Base-by-base conservation (phyloP, 768 basidiomycete species). In the Sporobolomyces roseus region DNA sequence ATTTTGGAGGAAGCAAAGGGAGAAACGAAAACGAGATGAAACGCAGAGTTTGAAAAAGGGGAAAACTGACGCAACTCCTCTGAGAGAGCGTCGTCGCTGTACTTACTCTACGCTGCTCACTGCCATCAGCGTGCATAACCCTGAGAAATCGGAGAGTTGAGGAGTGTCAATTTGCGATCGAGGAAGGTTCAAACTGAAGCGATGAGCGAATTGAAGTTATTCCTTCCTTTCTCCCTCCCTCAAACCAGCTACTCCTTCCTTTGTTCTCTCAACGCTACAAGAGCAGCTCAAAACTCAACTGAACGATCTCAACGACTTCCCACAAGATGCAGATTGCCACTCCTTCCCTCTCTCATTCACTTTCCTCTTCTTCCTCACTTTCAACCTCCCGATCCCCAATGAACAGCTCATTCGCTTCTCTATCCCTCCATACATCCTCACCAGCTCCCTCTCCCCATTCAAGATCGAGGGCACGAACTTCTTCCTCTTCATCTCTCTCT, bases 221-320 rank as follows among this genome's bases (percentile, higher is more conserved):
- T 32, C 17, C 35, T 54, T 54, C 17, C 52, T 33, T 27, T 54
- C 21, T 7, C 12, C 52, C 35, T 19, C 23, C 10, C 49, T 27
- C 25, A 12, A 48, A 48, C 46, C 17, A 41, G 10, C 17, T 41
- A 17, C 38, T 41, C 38, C 9, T 41, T 41, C 38, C 10, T 9
- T 17, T 41, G 17, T 41, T 9, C 38, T 41, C 9, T 41, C 9
- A 41, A 41, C 17, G 9, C 9, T 17, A 9, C 38, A 41, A 41
- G 38, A 41, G 56, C 27, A 58, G 19, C 10, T 58, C 41, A 41
- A 38, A 25, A 58, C 56, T 58, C 56, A 25, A 58, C 56, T 58
- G 27, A 41, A 30, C 9, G 38, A 41, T 17, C 9, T 41, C 38
- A 41, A 9, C 38, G 17, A 9, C 38, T 41, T 17, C 38, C 38